Percentiles rank a stretch among this genome's conserved stretches.
phyloP scores from a whole-genome alignment of 2,329 filamentous ascomycete genomes.

The Arthrinium phaeospermum region DNA sequence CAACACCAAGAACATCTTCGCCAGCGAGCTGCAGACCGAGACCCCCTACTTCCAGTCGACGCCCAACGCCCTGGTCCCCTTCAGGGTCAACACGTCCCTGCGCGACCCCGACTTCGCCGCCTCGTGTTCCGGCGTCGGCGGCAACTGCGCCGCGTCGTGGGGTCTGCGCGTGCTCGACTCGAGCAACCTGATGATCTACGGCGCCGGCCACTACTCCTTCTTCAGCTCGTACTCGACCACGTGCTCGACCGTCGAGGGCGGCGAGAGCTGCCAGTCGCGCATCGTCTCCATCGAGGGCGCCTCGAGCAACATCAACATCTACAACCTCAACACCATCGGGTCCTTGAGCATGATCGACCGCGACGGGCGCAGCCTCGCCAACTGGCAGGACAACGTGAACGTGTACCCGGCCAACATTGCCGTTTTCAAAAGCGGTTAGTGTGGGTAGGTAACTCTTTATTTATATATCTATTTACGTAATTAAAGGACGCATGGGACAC shows the following conservation, averaged over 20 bases:
- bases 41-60: slow-evolving; percentile 65
- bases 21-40: slow-evolving; percentile 68
- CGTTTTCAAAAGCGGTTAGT: slow-evolving; percentile 36
- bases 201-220: slow-evolving; percentile 64
- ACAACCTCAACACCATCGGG: slow-evolving; percentile 54
- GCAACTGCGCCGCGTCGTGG: slow-evolving; percentile 57
- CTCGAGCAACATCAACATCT: slow-evolving; percentile 44
- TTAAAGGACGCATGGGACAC: background rate
- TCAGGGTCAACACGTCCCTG: slow-evolving; percentile 45
- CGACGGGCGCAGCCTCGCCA: slow-evolving; percentile 38
- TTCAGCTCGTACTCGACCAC: slow-evolving; percentile 63
- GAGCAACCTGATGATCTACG: slow-evolving; percentile 58
- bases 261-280: slow-evolving; percentile 46
- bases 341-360: slow-evolving; percentile 44
- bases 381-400: slow-evolving; percentile 39
- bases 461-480: background rate
- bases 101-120: slow-evolving; percentile 56
- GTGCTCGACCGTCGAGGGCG: slow-evolving; percentile 43
- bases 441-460: background rate
- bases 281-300: slow-evolving; percentile 46
- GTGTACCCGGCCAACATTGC: slow-evolving; percentile 40
- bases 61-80: slow-evolving; percentile 59
- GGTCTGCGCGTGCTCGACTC: slow-evolving; percentile 64
- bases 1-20: slow-evolving; percentile 62
- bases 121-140: slow-evolving; percentile 44